Base-by-base conservation (phyloP, 805 yeast genomes). In the Yarrowia osloensis region DNA sequence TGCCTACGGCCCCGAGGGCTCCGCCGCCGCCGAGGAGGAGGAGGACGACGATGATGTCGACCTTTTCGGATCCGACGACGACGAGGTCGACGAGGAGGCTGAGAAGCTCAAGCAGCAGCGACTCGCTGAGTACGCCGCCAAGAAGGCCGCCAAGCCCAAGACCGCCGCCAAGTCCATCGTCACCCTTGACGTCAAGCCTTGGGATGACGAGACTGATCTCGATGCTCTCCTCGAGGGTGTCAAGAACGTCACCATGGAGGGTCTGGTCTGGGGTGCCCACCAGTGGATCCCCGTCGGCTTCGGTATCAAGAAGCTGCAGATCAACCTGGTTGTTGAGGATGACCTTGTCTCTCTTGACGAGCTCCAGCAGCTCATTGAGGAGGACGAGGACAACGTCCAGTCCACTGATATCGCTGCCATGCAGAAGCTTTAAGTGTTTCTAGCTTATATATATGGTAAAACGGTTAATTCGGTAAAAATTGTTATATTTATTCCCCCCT, bases 291-390 rank as follows among this genome's bases (percentile, higher is more conserved):
- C 97, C 79, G 96, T 95, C 77, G 99, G 99, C 82, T 95, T 86
- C 89, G 99, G 99, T 88, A 94, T 95, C 87, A 91, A 91, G 90
- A 95, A 95, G 87, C 88, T 95, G 81, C 99, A 95, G 86, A 90
- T 95, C 83, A 94, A 93, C 93, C 83, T 89, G 84, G 99, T 95
- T 79, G 89, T 95, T 75, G 98, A 95, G 87, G 99, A 95, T 83
- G 96, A 86, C 75, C 88, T 88, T 87, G 97, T 95, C 73, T 91
- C 98, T 72, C 77, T 92, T 76, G 97, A 90, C 74, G 98, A 90
- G 67, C 88, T 95, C 79, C 82, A 81, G 72, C 77, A 76, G 69
- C 84, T 87, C 74, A 91, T 89, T 81, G 88, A 84, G 80, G 98
- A 88, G 78, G 97, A 90, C 81, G 99, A 95, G 86, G 99, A 95